Evolutionary conservation across 1,139 yeast genomes (phyloP).

Genomic region (Saccharomyces pastorianus): DNA sequence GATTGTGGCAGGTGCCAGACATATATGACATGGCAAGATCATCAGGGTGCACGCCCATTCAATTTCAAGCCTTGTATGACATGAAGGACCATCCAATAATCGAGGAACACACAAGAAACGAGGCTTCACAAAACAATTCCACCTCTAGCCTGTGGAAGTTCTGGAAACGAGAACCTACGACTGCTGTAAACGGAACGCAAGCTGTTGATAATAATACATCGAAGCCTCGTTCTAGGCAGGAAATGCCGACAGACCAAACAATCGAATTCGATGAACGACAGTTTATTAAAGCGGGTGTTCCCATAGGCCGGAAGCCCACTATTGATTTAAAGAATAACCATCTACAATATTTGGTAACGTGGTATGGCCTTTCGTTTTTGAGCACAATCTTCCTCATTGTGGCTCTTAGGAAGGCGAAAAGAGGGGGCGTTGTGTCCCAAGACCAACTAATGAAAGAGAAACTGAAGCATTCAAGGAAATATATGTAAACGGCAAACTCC

Average conservation of each 20-base stretch:
- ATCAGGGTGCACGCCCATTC: slow-evolving; percentile 62
- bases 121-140: background rate
- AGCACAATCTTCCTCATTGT: slow-evolving; percentile 57
- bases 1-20: slow-evolving; percentile 65
- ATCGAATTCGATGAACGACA: slow-evolving; percentile 39
- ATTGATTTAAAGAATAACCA: slow-evolving; percentile 83
- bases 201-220: background rate
- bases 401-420: slow-evolving; percentile 41
- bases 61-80: slow-evolving; percentile 67
- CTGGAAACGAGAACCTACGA: slow-evolving; percentile 15
- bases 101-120: background rate
- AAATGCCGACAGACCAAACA: background rate
- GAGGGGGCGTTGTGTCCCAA: slow-evolving; percentile 37
- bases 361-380: slow-evolving; percentile 81
- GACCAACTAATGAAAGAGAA: slow-evolving; percentile 35
- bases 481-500: slow-evolving; percentile 21
- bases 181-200: background rate
- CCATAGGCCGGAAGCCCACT: slow-evolving; percentile 74
- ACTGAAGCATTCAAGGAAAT: slow-evolving; percentile 38
- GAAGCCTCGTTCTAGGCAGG: background rate
- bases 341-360: slow-evolving; percentile 82
- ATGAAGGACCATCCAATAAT: slow-evolving; percentile 44
- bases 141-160: slow-evolving; percentile 6
- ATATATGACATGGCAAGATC: slow-evolving; percentile 62
- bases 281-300: slow-evolving; percentile 75